These are phyloP conservation scores for Planoprotostelium fungivorum DNA, from an alignment of 78 protist genomes.

Conservation along the genomic window DNA sequence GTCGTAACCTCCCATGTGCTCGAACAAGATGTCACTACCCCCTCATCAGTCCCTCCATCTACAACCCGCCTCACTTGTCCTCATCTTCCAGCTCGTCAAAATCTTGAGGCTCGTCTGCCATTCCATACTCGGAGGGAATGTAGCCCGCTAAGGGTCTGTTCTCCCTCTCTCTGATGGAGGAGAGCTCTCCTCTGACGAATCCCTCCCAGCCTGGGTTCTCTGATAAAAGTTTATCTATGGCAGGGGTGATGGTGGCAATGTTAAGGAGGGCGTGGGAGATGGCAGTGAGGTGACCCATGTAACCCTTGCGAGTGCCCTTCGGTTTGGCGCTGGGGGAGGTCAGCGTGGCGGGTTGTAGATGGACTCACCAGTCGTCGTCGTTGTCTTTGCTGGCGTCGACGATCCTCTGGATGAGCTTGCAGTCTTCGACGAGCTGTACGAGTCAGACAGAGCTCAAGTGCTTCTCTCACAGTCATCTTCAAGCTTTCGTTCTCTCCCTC, in stretches of 20 bases:
- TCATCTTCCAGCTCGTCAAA: not conserved
- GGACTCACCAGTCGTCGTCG: slow-evolving; percentile 24
- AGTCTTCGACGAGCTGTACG: slow-evolving; percentile 12
- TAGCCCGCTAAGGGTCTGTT: not conserved
- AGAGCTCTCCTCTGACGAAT: not conserved
- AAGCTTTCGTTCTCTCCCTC: slow-evolving; percentile 46
- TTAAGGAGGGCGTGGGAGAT: slow-evolving; percentile 35
- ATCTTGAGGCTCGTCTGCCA: not conserved
- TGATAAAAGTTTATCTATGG: not conserved
- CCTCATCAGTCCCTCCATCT: not conserved
- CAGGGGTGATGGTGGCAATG: slow-evolving; percentile 10
- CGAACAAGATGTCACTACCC: not conserved
- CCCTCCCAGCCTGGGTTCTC: not conserved
- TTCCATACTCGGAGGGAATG: not conserved
- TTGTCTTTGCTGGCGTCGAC: slow-evolving; percentile 40
- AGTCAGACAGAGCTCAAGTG: not conserved
- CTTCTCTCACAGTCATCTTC: slow-evolving; percentile 18
- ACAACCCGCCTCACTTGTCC: not conserved
- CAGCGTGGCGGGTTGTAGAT: not conserved
- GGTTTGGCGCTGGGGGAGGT: not conserved
- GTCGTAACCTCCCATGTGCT: not conserved
- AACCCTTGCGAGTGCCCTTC: slow-evolving; percentile 49
- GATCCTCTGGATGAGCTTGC: slow-evolving; percentile 45
- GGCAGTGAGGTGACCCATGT: slow-evolving; percentile 48
- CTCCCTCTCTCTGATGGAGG: not conserved